These are phyloP conservation scores for Daldinia childiae DNA, from an alignment of 495 filamentous ascomycete genomes.

Conservation along the genomic window DNA sequence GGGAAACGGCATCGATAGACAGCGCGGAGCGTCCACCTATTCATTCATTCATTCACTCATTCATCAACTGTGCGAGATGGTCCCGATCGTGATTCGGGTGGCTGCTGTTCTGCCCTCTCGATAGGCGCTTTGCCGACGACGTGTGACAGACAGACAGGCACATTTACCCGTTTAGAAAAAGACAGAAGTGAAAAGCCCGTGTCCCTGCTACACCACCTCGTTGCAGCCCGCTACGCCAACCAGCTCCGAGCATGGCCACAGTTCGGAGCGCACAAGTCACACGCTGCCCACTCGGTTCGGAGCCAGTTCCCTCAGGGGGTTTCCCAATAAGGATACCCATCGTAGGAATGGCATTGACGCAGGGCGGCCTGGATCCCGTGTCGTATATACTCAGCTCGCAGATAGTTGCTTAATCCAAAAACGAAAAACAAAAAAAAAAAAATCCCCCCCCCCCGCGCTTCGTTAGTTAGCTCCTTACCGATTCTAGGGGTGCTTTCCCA, in stretches of 20 bases:
- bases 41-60: background rate
- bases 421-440: background rate
- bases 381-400: conserved; percentile 23
- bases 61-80: conserved; percentile 4
- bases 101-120: conserved; percentile 21
- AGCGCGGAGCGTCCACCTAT: background rate
- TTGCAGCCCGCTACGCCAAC: conserved; percentile 17
- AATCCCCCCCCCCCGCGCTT: background rate
- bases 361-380: background rate
- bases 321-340: conserved; percentile 17
- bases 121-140: conserved; percentile 28
- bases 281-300: conserved; percentile 17
- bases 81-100: conserved; percentile 30
- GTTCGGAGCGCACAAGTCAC: conserved; percentile 15
- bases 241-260: background rate
- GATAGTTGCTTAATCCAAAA: conserved; percentile 16
- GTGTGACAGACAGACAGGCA: conserved; percentile 6
- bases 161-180: conserved; percentile 29
- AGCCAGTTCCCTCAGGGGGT: conserved; percentile 4
- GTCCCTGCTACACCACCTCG: conserved; percentile 31
- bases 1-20: conserved; percentile 3
- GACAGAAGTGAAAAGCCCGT: conserved; percentile 12
- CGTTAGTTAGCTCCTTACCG: conserved; percentile 17
- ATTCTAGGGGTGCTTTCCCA: conserved; percentile 7
- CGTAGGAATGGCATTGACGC: conserved; percentile 5